Conservation (phyloP, 208 protist genomes). For the Strigomonas culicis region DNA sequence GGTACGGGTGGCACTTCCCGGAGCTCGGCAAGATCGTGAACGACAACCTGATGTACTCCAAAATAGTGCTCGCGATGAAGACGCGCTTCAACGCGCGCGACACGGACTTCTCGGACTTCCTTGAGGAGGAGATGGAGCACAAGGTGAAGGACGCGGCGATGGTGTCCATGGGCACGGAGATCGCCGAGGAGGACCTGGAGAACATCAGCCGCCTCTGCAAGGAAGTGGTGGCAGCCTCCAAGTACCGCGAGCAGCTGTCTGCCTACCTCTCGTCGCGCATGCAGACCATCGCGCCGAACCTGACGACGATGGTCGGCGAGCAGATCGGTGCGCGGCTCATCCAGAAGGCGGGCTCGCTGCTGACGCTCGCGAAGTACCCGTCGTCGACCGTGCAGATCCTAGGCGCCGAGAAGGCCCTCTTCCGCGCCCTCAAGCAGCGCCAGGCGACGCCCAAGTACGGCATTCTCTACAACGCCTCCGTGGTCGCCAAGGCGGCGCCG, state of each 20-base stretch:
- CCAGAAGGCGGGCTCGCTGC: conserved; percentile 97
- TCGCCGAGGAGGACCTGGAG: conserved; percentile 94
- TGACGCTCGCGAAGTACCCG: conserved; percentile 98
- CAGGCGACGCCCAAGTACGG: conserved; percentile 99
- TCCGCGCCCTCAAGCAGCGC: conserved; percentile 97
- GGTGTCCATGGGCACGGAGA: conserved; percentile 99
- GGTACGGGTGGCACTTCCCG: conserved; percentile 99
- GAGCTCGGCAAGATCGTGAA: conserved; percentile 97
- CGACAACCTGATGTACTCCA: conserved; percentile 96
- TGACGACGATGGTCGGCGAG: conserved; percentile 98
- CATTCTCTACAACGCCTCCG: conserved; percentile 98
- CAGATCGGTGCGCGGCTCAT: conserved; percentile 98
- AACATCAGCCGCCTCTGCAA: conserved; percentile 93
- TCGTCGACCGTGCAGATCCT: conserved; percentile 99
- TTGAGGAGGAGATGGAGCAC: conserved; percentile 95
- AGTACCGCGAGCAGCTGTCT: conserved; percentile 93
- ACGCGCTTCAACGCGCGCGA: conserved; percentile 89
- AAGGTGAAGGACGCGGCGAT: conserved; percentile 96
- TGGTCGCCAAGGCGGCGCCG: conserved; percentile 93
- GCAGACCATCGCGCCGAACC: conserved; percentile 98
- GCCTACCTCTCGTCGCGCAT: conserved; percentile 98
- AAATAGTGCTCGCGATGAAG: conserved; percentile 90
- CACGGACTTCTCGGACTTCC: conserved; percentile 93
- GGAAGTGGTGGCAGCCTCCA: conserved; percentile 89
- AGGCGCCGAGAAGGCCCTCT: conserved; percentile 99